Conservation (phyloP, 139 green algal species). For the Ulvella scutata region DNA sequence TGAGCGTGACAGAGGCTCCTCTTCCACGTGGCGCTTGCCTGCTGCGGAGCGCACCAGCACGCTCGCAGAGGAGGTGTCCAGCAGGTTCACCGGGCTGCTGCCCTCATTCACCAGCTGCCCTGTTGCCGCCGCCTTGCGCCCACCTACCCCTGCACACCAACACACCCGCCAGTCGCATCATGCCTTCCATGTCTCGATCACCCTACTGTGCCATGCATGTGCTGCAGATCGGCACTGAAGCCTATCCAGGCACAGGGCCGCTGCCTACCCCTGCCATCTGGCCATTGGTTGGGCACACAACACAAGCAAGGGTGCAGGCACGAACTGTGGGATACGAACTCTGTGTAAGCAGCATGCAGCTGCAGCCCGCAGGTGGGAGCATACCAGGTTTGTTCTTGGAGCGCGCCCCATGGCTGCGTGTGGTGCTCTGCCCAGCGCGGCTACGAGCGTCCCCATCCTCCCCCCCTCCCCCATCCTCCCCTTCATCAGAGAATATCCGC, state of each 20-base stretch:
- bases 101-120: conserved; percentile 10
- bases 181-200: no score
- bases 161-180: not conserved
- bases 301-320: no score
- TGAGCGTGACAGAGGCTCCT: no score
- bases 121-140: conserved; percentile 10
- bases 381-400: no score
- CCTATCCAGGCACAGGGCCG: no score
- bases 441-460: conserved; percentile 5
- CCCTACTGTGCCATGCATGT: no score
- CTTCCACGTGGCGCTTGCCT: conserved; percentile 22
- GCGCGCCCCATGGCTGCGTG: not conserved
- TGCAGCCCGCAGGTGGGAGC: no score
- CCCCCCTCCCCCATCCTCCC: conserved; percentile 22
- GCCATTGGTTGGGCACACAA: no score
- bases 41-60: conserved; percentile 25
- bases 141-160: not conserved
- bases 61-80: conserved; percentile 47
- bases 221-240: no score
- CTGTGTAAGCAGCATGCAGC: no score
- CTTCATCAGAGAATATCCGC: conserved; percentile 63
- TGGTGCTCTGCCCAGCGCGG: not conserved
- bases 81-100: conserved; percentile 66
- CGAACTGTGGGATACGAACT: no score
- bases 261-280: no score